These are phyloP conservation scores for Phaeoacremonium minimum DNA, from an alignment of 2,329 filamentous ascomycete genomes.

Conservation along the genomic window DNA sequence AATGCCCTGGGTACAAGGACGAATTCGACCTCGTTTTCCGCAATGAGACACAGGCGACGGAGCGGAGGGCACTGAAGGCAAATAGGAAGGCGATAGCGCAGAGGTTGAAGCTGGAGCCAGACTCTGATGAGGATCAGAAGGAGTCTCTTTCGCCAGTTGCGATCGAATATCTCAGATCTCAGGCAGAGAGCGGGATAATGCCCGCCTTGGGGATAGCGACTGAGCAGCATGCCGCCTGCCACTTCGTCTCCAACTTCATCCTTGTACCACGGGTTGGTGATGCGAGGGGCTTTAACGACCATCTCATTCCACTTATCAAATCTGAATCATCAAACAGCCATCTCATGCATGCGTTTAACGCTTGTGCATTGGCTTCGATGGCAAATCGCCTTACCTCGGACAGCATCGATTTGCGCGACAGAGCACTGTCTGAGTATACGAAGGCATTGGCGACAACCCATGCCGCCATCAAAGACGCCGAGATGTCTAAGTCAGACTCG, in stretches of 20 bases:
- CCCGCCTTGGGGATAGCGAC: slow-evolving; percentile 39
- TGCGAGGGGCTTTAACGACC: slow-evolving; percentile 54
- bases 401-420: slow-evolving; percentile 25
- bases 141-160: slow-evolving; percentile 12
- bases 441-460: slow-evolving; percentile 50
- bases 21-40: slow-evolving; percentile 70
- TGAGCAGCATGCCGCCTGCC: slow-evolving; percentile 52
- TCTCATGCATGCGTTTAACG: slow-evolving; percentile 52
- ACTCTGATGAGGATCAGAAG: no score
- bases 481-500: slow-evolving; percentile 45
- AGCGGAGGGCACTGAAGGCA: slow-evolving; percentile 55
- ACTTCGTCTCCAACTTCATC: slow-evolving; percentile 59
- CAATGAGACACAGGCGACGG: slow-evolving; percentile 67
- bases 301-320: slow-evolving; percentile 51
- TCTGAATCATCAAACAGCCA: slow-evolving; percentile 36
- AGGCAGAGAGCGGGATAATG: no score
- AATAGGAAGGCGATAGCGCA: slow-evolving; percentile 39
- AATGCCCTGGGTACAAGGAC: slow-evolving; percentile 65
- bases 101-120: no score
- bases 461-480: slow-evolving; percentile 45
- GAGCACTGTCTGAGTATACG: slow-evolving; percentile 48
- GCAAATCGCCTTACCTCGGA: slow-evolving; percentile 41
- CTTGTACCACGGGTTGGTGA: slow-evolving; percentile 46
- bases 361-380: slow-evolving; percentile 53
- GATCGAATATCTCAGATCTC: slow-evolving; percentile 13